Evolutionary conservation across 352 stramenopile genomes (phyloP).

Genomic region (Phytophthora europaea): DNA sequence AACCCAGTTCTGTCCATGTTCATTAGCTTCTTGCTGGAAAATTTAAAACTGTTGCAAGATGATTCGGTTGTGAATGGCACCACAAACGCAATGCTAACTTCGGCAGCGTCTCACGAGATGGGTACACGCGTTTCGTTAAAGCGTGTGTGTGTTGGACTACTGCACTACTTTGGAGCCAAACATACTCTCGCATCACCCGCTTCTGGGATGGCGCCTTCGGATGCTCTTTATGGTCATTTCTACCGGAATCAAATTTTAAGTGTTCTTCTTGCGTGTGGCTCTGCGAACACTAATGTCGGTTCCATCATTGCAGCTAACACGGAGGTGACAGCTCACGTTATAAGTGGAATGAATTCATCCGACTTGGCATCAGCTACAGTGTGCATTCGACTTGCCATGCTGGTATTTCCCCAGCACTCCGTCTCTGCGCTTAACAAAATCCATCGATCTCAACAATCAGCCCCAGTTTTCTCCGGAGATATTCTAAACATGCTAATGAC

Average conservation of each 20-base stretch:
- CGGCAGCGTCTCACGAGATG: constrained; percentile 9
- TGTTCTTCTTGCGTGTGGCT: constrained; percentile 79
- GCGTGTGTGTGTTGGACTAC: constrained; percentile 69
- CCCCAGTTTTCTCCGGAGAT: constrained; percentile 35
- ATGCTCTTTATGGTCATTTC: constrained; percentile 60
- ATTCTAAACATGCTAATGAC: constrained; percentile 73
- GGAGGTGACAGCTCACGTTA: constrained; percentile 68
- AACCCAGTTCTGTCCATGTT: constrained; percentile 69
- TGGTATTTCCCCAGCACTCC: constrained; percentile 84
- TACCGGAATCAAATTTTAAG: constrained; percentile 85
- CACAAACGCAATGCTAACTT: not conserved
- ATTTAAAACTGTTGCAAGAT: constrained; percentile 50
- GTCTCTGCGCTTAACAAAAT: constrained; percentile 82
- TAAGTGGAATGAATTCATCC: constrained; percentile 66
- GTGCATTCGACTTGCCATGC: constrained; percentile 86
- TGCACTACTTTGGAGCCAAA: constrained; percentile 65
- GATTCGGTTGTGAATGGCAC: constrained; percentile 6
- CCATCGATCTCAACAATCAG: constrained; percentile 48
- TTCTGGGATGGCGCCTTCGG: constrained; percentile 8
- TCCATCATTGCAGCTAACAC: constrained; percentile 67
- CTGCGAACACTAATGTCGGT: constrained; percentile 66
- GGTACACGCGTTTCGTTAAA: constrained; percentile 61
- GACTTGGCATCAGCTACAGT: constrained; percentile 78
- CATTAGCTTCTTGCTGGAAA: constrained; percentile 72
- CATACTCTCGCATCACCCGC: constrained; percentile 13